These are phyloP conservation scores for Calophaca sinica DNA, from an alignment of 306 rosid genomes.

Conservation along the genomic window DNA sequence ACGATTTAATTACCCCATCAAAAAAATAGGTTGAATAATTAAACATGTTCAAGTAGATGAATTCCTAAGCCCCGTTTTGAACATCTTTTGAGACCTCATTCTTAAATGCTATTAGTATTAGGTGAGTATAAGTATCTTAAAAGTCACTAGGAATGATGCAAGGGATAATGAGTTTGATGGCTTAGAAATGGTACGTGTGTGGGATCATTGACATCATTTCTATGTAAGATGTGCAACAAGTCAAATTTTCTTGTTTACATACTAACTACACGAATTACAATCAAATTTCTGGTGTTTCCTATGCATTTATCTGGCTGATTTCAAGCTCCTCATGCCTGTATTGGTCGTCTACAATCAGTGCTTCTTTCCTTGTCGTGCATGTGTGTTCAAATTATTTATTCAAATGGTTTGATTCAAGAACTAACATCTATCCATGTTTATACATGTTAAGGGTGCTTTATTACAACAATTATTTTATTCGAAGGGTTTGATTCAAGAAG, in stretches of 20 bases:
- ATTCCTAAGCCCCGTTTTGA: neutral
- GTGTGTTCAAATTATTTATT: neutral
- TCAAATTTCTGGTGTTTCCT: neutral
- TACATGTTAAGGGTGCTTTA: conserved; percentile 74
- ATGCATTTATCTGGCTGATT: conserved; percentile 20
- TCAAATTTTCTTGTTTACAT: neutral
- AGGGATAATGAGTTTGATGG: conserved; percentile 24
- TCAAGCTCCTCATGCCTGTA: neutral
- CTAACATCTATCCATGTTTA: conserved; percentile 35
- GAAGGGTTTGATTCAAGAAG: conserved; percentile 9
- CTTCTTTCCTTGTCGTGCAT: neutral
- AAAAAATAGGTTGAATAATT: neutral
- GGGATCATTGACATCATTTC: neutral
- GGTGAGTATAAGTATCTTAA: neutral
- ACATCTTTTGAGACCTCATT: conserved; percentile 25
- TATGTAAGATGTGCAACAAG: conserved; percentile 12
- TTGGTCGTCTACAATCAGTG: neutral
- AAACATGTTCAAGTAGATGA: neutral
- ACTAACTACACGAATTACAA: neutral
- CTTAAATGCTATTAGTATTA: conserved; percentile 10
- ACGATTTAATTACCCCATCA: neutral
- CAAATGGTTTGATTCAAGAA: conserved; percentile 16
- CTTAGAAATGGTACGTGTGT: conserved; percentile 33
- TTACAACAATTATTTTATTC: conserved; percentile 56
- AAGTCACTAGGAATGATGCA: conserved; percentile 9